Percentiles rank a stretch among this genome's conserved stretches.
These are phyloP conservation scores for Scedosporium boydii DNA, from an alignment of 2,329 filamentous ascomycete genomes.

Conservation along the genomic window DNA sequence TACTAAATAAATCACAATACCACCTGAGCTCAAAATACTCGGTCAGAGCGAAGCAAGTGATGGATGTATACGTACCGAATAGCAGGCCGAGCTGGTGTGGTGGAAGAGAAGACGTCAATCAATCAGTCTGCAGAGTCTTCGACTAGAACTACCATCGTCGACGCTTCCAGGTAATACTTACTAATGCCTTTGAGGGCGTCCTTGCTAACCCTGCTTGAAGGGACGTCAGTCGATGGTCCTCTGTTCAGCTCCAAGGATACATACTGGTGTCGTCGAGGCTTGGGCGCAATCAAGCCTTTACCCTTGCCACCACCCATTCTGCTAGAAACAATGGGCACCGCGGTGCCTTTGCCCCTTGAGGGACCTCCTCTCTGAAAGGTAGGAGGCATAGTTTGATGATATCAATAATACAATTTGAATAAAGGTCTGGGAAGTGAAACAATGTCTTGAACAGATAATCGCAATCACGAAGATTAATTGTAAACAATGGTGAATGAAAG, in stretches of 20 bases:
- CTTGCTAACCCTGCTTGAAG: slow-evolving; percentile 33
- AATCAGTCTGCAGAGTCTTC: neutral
- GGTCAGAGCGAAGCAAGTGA: slow-evolving; percentile 8
- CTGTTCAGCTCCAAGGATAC: too few species aligned
- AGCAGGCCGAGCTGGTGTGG: neutral
- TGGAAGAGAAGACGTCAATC: neutral
- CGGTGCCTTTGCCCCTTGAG: too few species aligned
- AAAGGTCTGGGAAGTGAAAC: too few species aligned
- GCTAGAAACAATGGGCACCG: too few species aligned
- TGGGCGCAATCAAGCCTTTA: too few species aligned
- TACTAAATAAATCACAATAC: too few species aligned
- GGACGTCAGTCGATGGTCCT: neutral
- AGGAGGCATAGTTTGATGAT: neutral
- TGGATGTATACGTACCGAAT: slow-evolving; percentile 9
- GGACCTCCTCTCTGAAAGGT: too few species aligned
- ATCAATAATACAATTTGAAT: neutral
- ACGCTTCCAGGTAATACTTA: slow-evolving; percentile 21
- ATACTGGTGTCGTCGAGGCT: too few species aligned
- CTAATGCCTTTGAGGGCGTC: slow-evolving; percentile 42
- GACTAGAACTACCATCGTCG: neutral
- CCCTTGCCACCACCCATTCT: too few species aligned
- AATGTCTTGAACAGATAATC: too few species aligned
- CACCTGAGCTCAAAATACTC: neutral
- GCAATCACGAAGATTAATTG: too few species aligned
- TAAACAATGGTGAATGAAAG: too few species aligned